Percentiles rank a stretch among this genome's conserved stretches.
Conservation (phyloP, 1,139 yeast species). For the Saccharomyces hybrid region DNA sequence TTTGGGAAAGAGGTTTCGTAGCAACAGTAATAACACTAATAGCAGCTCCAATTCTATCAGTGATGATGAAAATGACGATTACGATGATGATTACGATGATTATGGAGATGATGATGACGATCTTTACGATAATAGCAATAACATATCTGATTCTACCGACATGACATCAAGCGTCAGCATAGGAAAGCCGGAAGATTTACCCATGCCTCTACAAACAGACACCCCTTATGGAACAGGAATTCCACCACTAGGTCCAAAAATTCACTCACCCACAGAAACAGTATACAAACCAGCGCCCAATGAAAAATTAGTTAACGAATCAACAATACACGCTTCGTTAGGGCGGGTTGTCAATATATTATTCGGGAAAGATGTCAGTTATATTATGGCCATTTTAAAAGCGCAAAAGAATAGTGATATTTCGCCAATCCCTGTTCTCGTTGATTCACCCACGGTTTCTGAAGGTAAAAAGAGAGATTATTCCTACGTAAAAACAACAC, state of each 20-base stretch:
- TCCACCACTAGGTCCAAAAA: conserved; percentile 32
- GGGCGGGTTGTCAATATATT: conserved; percentile 64
- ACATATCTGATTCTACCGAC: conserved; percentile 15
- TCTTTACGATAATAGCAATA: conserved; percentile 1
- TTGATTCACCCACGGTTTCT: conserved; percentile 21
- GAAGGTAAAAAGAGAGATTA: conserved; percentile 44
- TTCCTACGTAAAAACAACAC: conserved; percentile 69
- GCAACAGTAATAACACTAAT: conserved; percentile 5
- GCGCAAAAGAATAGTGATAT: conserved; percentile 70
- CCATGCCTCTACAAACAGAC: neutral
- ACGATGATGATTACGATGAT: conserved; percentile 3
- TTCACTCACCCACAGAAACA: conserved; percentile 48
- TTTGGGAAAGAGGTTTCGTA: conserved; percentile 21
- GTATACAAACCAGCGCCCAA: conserved; percentile 45
- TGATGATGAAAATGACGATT: conserved; percentile 13
- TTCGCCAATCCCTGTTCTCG: conserved; percentile 45
- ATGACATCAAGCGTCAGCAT: conserved; percentile 18
- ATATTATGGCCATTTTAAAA: conserved; percentile 44
- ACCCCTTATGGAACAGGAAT: conserved; percentile 3
- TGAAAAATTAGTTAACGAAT: conserved; percentile 61
- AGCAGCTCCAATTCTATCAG: conserved; percentile 6
- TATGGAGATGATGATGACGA: conserved; percentile 3
- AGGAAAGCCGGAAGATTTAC: neutral
- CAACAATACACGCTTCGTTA: conserved; percentile 62
- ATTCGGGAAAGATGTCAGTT: conserved; percentile 64